Base-by-base conservation (phyloP, 257 asterid genomes). In the Henckelia pumila region DNA sequence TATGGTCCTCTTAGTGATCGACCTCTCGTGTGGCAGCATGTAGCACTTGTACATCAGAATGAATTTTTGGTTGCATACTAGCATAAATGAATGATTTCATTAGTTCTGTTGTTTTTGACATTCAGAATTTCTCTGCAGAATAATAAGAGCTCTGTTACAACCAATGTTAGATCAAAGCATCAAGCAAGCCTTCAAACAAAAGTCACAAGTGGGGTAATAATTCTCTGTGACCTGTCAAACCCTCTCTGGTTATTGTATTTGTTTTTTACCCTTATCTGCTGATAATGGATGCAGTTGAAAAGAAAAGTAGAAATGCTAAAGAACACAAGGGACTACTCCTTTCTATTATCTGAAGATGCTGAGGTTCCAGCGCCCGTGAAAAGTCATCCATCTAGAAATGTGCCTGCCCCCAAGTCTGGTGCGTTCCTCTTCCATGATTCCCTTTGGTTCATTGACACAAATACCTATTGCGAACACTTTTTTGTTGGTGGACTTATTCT, bases 321-420 rank as follows among this genome's bases (percentile, higher is more conserved):
- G 70, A 86, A 80, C 70, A 82, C 96, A 13, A 84, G 99, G 77
- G 99, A 94, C 73, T 94, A 94, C 70, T 91, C 99, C 16, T 94
- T 94, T 78, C 79, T 94, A 56, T 64, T 85, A 73, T 85, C 95
- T 55, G 95, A 88, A 64, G 97, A 94, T 76, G 83, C 87, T 23
- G 95, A 89, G 62, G 60, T 85, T 78, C 95, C 95, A 8, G 81
- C 73, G 73, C 75, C 89, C 4, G 37, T 76, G 3, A 90, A 82
- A 73, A 81, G 75, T 49, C 86, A 81, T 16, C 86, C 78, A 16
- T 71, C 80, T 5, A 83, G 72, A 79, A 85, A 75, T 68, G 60
- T 78, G 25, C 80, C 83, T 16, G 81, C 83, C 67, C 89, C 83
- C 56, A 82, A 76, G 73, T 77, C 88, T 75, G 99, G 99, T 94